These are phyloP conservation scores for Coccomyxa sp. DNA, from an alignment of 139 green algal genomes.

Conservation along the genomic window DNA sequence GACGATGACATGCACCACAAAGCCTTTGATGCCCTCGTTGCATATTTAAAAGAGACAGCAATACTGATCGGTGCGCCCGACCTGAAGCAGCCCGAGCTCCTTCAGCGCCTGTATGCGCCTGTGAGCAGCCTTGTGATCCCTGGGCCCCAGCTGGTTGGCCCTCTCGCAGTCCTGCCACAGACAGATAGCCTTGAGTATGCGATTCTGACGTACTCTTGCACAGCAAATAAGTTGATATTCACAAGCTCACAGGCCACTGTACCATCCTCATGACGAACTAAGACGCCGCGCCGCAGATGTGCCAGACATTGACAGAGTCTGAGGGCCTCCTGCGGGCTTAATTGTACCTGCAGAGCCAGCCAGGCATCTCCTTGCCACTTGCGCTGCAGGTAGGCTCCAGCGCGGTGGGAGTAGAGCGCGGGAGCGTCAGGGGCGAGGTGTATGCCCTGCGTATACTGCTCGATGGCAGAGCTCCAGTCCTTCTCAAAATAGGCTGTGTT, in stretches of 20 bases:
- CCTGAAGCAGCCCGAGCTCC: constrained; percentile 41
- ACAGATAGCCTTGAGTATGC: no score
- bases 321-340: neutral
- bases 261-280: no score
- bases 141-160: constrained; percentile 30
- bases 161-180: no score
- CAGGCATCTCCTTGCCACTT: constrained; percentile 58
- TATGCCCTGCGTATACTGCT: constrained; percentile 42
- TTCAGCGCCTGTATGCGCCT: constrained; percentile 46
- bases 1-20: neutral
- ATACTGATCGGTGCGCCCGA: constrained; percentile 3
- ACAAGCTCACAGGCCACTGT: no score
- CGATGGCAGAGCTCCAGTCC: constrained; percentile 24
- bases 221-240: no score
- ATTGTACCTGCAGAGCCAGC: constrained; percentile 35
- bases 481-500: constrained; percentile 49
- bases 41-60: neutral
- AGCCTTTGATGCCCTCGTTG: neutral
- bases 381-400: constrained; percentile 44
- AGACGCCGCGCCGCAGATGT: no score
- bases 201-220: constrained; percentile 42
- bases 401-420: constrained; percentile 42
- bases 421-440: constrained; percentile 31
- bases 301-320: no score
- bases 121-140: constrained; percentile 28